Percentiles rank a stretch among this genome's conserved stretches.
phyloP scores from a whole-genome alignment of 345 rosid genomes.

The Populus simonii region DNA sequence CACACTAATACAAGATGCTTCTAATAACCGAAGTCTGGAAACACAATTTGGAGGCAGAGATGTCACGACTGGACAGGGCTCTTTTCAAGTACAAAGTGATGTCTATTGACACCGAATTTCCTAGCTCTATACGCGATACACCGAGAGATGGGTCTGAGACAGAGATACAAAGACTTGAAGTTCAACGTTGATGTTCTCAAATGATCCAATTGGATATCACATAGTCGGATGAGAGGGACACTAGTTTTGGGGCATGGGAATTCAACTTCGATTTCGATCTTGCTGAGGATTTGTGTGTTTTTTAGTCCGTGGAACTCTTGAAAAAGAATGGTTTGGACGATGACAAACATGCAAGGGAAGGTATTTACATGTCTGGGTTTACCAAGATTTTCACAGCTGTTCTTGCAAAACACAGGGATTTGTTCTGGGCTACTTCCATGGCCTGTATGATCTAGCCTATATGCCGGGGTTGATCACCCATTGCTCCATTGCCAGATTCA shows the following conservation, averaged over 20 bases:
- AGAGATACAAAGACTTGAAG: background rate
- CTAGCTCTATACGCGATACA: background rate
- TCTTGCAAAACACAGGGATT: background rate
- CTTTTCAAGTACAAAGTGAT: background rate
- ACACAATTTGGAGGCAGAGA: background rate
- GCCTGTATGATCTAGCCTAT: conserved; percentile 1
- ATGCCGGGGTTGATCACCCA: background rate
- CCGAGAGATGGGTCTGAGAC: background rate
- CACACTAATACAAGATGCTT: too few relatives aligned
- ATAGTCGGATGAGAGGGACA: background rate
- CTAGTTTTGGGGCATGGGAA: background rate
- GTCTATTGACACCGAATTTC: background rate
- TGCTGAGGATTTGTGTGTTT: background rate
- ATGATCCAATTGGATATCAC: background rate
- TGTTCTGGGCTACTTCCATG: conserved; percentile 12
- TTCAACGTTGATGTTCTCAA: background rate
- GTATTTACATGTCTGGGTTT: background rate
- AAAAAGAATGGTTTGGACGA: background rate
- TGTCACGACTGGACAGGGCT: background rate
- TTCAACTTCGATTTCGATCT: background rate
- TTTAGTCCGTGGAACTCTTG: background rate
- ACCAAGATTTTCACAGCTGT: background rate
- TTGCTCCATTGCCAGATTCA: background rate
- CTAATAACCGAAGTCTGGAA: background rate
- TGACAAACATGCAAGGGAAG: background rate